These are phyloP conservation scores for Acacia confusa DNA, from an alignment of 306 rosid genomes.

Conservation along the genomic window DNA sequence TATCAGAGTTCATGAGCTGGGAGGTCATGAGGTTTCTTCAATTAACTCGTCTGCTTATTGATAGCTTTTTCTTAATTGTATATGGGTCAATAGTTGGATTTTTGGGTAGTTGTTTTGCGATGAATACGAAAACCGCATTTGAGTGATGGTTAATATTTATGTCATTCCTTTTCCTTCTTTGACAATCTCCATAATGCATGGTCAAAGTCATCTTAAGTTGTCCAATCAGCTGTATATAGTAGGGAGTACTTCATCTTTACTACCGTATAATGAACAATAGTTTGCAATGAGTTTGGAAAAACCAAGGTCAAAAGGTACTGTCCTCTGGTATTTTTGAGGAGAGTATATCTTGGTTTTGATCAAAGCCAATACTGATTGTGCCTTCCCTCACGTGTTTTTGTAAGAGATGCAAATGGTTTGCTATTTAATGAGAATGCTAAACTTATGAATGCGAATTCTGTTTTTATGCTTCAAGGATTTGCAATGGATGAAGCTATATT, in stretches of 20 bases:
- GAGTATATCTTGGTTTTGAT: too few species aligned
- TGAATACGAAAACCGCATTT: not conserved
- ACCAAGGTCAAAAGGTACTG: not conserved
- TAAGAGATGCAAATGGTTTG: too few species aligned
- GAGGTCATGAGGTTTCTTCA: constrained; percentile 61
- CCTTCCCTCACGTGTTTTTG: too few species aligned
- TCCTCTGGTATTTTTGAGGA: too few species aligned
- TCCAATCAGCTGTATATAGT: not conserved
- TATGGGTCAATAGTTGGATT: not conserved
- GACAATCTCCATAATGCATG: not conserved
- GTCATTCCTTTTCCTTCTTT: not conserved
- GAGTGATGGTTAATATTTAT: not conserved
- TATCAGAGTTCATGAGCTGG: constrained; percentile 56
- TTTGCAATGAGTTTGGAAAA: not conserved
- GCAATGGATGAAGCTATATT: too few species aligned
- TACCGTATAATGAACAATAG: not conserved
- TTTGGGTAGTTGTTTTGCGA: not conserved
- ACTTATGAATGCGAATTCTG: too few species aligned
- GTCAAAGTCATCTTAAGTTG: not conserved
- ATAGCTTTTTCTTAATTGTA: not conserved
- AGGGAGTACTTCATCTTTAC: not conserved
- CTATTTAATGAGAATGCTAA: too few species aligned
- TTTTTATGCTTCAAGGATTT: too few species aligned
- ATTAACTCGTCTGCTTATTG: not conserved
- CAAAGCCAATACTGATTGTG: too few species aligned